Base-by-base conservation (phyloP, 2,329 filamentous ascomycete species). In the Colletotrichum sp. region DNA sequence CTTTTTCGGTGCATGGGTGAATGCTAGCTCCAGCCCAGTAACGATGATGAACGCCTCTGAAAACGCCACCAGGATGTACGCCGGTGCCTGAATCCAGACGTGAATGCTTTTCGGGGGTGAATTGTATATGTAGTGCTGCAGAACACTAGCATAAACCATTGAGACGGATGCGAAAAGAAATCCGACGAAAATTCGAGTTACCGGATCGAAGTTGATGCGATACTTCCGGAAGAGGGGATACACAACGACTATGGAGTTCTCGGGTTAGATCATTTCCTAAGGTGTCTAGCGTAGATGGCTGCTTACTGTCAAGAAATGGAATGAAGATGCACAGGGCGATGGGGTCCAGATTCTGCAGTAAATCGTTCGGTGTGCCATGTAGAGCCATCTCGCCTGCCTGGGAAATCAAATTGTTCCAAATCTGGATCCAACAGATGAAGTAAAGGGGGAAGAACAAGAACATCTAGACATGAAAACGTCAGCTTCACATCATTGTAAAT, bases 11-110 rank as follows among this genome's bases (percentile, higher is more conserved):
- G 93, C 93, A 82, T 95, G 94, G 80, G 92, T 94, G 83, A 92
- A 95, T 24, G 92, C 93, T 79, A 94, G 94, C 81, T 95, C 93
- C 13, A 94, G 88, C 74, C 91, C 90, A 2, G 93, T 94, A 76
- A 94, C 91, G 18, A 90, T 92, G 59, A 90, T 90, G 79, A 93
- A 90, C 75, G 92, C 92, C 81, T 93, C 91, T 0, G 89, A 86
- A 12, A 90, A 83, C 34, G 88, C 90, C 48, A 92, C 90, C 56
- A 92, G 85, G 62, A 92, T 81, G 24, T 91, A 90, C 58, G 89
- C 91, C 18, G 92, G 86, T 0, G 84, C 81, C 78, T 87, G 86
- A 56, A 92, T 82, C 81, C 89, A 89, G 48, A 92, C 90, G 77
- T 90, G 87, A 58, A 92, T 85, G 64, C 86, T 81, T 10, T 71